Percentiles rank a stretch among this genome's conserved stretches.
phyloP scores from a whole-genome alignment of 2,329 filamentous ascomycete genomes.

The Alternaria solani region DNA sequence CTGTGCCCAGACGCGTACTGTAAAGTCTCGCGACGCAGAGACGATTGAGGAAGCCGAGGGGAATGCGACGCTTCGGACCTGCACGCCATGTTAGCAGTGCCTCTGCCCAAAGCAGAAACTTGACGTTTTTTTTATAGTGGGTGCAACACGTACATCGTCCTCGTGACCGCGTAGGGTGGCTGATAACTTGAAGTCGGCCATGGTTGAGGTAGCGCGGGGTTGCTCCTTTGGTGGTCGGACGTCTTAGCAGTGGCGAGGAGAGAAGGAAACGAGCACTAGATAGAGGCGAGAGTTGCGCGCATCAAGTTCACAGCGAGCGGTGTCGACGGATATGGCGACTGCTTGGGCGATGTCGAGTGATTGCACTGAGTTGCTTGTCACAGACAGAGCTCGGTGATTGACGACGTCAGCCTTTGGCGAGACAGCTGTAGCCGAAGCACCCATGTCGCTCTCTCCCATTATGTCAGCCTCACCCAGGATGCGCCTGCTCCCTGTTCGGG shows the following conservation, averaged over 20 bases:
- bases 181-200: conserved; percentile 91
- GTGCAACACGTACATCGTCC: conserved; percentile 73
- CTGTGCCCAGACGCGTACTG: conserved; percentile 85
- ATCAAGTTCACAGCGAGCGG: conserved; percentile 11
- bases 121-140: not conserved
- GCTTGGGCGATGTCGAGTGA: not conserved
- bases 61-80: conserved; percentile 90
- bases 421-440: conserved; percentile 2
- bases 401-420: conserved; percentile 23
- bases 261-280: conserved; percentile 18
- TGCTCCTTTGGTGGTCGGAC: conserved; percentile 17
- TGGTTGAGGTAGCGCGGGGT: conserved; percentile 52
- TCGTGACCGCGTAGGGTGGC: conserved; percentile 88
- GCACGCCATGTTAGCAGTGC: conserved; percentile 3
- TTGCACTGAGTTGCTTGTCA: conserved; percentile 1
- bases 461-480: conserved; percentile 5
- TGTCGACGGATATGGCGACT: not conserved
- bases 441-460: conserved; percentile 7
- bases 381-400: conserved; percentile 10
- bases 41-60: conserved; percentile 75
- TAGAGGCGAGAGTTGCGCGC: conserved; percentile 7
- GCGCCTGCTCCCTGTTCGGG: not conserved
- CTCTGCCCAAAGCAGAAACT: too few relatives aligned
- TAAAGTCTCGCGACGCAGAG: conserved; percentile 90
- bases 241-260: conserved; percentile 18